Evolutionary conservation across 129 eudicot species (phyloP).

Genomic region (Lactuca sativa): DNA sequence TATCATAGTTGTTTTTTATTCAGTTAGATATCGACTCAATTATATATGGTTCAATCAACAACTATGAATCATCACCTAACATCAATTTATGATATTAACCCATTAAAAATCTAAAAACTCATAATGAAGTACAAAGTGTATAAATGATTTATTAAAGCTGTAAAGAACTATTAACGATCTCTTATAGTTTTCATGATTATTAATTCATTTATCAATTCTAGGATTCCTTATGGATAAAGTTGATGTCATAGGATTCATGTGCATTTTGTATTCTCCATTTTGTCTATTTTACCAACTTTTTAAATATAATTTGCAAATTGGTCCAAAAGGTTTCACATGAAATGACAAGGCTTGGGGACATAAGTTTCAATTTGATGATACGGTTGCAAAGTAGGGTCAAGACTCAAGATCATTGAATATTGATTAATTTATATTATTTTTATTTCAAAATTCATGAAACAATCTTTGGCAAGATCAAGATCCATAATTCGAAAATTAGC

Average conservation of each 20-base stretch:
- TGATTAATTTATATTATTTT: background rate
- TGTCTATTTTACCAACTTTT: slow-evolving; percentile 9
- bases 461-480: background rate
- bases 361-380: slow-evolving; percentile 13
- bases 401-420: background rate
- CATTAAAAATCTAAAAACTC: too few species aligned
- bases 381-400: slow-evolving; percentile 7
- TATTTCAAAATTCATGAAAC: background rate
- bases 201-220: background rate
- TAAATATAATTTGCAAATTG: slow-evolving; percentile 19
- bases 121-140: too few species aligned
- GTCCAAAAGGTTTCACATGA: slow-evolving; percentile 25
- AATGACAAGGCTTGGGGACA: slow-evolving; percentile 11
- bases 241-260: slow-evolving; percentile 17
- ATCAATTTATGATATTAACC: too few species aligned
- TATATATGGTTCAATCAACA: too few species aligned
- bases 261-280: slow-evolving; percentile 10
- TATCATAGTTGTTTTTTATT: too few species aligned
- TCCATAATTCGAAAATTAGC: background rate
- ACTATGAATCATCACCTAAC: too few species aligned
- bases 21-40: too few species aligned
- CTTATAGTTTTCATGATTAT: background rate
- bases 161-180: background rate
- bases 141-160: too few species aligned
- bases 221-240: background rate